These are phyloP conservation scores for Aureobasidium melanogenum DNA, from an alignment of 2,329 filamentous ascomycete species.

Conservation along the genomic window DNA sequence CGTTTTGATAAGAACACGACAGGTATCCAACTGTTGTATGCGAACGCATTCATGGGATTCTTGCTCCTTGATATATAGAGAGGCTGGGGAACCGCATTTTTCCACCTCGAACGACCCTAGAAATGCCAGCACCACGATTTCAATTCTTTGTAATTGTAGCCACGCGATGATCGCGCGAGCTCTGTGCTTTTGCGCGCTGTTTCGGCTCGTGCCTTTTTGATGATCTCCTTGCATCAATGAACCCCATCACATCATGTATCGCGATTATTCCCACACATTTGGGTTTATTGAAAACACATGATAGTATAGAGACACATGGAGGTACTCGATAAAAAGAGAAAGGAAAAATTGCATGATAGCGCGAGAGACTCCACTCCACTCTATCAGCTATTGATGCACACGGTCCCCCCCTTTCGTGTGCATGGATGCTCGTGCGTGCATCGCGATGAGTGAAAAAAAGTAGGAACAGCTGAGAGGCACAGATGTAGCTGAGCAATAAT, in stretches of 20 bases:
- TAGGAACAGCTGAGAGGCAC: not conserved
- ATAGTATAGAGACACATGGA: not conserved
- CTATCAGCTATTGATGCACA: not conserved
- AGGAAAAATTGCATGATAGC: not conserved
- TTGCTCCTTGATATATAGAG: not conserved
- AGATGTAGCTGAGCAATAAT: not conserved
- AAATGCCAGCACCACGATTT: not conserved
- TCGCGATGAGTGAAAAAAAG: not conserved
- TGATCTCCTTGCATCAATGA: not conserved
- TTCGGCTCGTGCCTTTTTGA: not conserved
- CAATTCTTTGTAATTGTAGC: not conserved
- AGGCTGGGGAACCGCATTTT: not conserved
- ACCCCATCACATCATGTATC: not conserved
- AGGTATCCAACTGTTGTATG: not conserved
- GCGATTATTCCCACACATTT: slow-evolving; percentile 4
- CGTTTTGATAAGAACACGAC: not conserved
- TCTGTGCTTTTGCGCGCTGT: not conserved
- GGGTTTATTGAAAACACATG: slow-evolving; percentile 3
- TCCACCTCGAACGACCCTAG: not conserved
- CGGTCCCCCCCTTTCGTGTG: not conserved
- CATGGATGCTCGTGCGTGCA: slow-evolving; percentile 10
- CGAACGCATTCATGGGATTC: not conserved
- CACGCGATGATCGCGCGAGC: not conserved
- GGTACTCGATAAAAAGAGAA: not conserved
- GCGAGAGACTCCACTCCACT: not conserved